Base-by-base conservation (phyloP, 2,329 filamentous ascomycete genomes). In the Aspergillus calidoustus region DNA sequence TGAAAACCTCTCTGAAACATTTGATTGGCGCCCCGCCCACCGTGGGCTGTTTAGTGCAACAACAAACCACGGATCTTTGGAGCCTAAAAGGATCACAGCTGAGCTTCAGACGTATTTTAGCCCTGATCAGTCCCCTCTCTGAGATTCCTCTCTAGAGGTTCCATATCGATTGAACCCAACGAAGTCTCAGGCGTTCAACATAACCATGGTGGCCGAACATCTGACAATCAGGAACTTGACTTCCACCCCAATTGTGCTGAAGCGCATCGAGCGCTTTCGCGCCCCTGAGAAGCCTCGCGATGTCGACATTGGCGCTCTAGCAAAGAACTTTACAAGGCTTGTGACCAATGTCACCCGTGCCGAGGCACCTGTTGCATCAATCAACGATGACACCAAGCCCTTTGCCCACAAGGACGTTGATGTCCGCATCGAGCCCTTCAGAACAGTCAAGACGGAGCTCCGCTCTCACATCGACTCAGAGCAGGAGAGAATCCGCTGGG, bases 201-300 rank as follows among this genome's bases (percentile, higher is more conserved):
- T 17, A n/a, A 62, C 49, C 51, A 68, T 80, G 77, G 75, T 74
- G 51, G 76, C 76, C 46, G 71, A 79, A 59, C 61, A 71, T 34
- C 80, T 97, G 68, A 91, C 86, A 4, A 86, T 97, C 70, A 92
- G 93, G 71, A 97, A 97, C 76, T 81, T 96, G 66, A 94, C 91
- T 49, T 82, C 86, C 60, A 88, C 86, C 53, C 83, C 87, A n/a
- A 81, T 97, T 59, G 86, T 89, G 68, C 84, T 97, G 69, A 89
- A 88, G 75, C 76, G 83, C 62, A 82, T 94, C 61, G 91, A 96
- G 80, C 89, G 89, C 68, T 93, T 93, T 74, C 85, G 88, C 67
- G 83, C 80, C 51, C 82, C 77, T 57, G 80, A 84, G 64, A 75
- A 74, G 60, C 68, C 68, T 58, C 66, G 69, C 66, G 62, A 72